Percentiles rank a stretch among this genome's conserved stretches.
Evolutionary conservation across 2,329 filamentous ascomycete genomes (phyloP).

Genomic region (Ophiostoma ips): DNA sequence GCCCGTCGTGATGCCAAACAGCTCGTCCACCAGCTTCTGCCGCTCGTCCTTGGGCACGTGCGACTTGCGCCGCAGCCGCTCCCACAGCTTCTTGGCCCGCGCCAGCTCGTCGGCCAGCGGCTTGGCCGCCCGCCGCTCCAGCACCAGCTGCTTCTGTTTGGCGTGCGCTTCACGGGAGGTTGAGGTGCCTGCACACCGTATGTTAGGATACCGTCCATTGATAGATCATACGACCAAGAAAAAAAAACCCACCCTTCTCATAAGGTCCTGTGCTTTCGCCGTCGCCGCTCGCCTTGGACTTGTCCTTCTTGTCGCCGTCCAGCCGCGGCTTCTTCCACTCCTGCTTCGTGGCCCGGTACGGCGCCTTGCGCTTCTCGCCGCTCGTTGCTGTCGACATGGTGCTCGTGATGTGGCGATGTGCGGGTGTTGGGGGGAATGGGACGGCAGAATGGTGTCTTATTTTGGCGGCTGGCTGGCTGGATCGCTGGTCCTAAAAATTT

Average conservation of each 20-base stretch:
- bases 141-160: conserved; percentile 79
- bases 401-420: conserved; percentile 8
- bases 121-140: conserved; percentile 83
- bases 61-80: conserved; percentile 80
- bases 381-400: conserved; percentile 37
- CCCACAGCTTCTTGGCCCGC: conserved; percentile 93
- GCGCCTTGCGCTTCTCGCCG: conserved; percentile 45
- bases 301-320: conserved; percentile 15
- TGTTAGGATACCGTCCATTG: too few species aligned
- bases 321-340: conserved; percentile 40
- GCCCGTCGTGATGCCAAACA: conserved; percentile 83
- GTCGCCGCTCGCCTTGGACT: not conserved
- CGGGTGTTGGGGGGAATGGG: not conserved
- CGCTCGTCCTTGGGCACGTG: conserved; percentile 84
- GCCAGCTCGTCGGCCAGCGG: conserved; percentile 81
- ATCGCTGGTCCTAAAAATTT: conserved; percentile 9
- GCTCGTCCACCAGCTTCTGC: conserved; percentile 71
- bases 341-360: conserved; percentile 27
- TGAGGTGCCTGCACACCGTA: conserved; percentile 6
- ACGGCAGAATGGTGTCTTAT: too few species aligned
- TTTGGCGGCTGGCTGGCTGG: too few species aligned
- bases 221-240: too few species aligned
- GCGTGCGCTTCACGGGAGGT: conserved; percentile 77
- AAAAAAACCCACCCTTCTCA: conserved; percentile 4
- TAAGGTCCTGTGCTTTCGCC: not conserved